Conservation (phyloP, 176 grass and related monocot genomes). For the Carex littledalei region DNA sequence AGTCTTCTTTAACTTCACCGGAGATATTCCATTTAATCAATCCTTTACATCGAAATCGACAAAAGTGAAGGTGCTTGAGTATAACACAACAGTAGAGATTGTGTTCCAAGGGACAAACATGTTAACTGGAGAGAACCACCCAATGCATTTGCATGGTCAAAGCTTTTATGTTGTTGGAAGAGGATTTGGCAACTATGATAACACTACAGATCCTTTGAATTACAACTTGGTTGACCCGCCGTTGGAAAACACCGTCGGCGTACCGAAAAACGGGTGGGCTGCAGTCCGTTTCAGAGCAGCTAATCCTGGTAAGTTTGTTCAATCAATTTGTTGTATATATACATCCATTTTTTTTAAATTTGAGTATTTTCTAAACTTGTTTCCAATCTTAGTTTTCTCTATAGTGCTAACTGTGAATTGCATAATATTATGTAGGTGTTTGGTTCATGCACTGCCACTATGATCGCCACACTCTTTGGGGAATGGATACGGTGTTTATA, state of each 20-base stretch:
- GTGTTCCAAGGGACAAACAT: slow-evolving; percentile 55
- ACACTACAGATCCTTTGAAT: slow-evolving; percentile 21
- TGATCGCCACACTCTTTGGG: slow-evolving; percentile 45
- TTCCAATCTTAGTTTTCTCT: too few species aligned
- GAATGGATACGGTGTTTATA: slow-evolving; percentile 58
- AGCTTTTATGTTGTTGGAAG: slow-evolving; percentile 43
- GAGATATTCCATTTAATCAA: background rate
- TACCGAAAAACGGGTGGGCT: slow-evolving; percentile 30
- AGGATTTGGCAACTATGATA: slow-evolving; percentile 44
- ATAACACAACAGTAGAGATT: slow-evolving; percentile 33
- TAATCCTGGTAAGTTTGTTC: slow-evolving; percentile 40
- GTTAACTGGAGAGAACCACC: slow-evolving; percentile 44
- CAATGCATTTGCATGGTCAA: slow-evolving; percentile 61
- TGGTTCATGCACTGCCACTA: slow-evolving; percentile 85
- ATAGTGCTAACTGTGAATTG: background rate
- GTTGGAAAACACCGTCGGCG: slow-evolving; percentile 31
- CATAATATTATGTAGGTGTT: slow-evolving; percentile 21
- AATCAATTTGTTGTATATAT: background rate
- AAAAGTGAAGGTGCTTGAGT: slow-evolving; percentile 43
- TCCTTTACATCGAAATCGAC: slow-evolving; percentile 14
- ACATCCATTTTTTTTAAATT: too few species aligned
- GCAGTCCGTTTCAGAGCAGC: slow-evolving; percentile 28
- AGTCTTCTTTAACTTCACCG: slow-evolving; percentile 37
- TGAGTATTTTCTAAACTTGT: too few species aligned
- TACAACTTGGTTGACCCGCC: slow-evolving; percentile 45